Base-by-base conservation (phyloP, 805 yeast species). In the Saccharomycopsis amapae region DNA sequence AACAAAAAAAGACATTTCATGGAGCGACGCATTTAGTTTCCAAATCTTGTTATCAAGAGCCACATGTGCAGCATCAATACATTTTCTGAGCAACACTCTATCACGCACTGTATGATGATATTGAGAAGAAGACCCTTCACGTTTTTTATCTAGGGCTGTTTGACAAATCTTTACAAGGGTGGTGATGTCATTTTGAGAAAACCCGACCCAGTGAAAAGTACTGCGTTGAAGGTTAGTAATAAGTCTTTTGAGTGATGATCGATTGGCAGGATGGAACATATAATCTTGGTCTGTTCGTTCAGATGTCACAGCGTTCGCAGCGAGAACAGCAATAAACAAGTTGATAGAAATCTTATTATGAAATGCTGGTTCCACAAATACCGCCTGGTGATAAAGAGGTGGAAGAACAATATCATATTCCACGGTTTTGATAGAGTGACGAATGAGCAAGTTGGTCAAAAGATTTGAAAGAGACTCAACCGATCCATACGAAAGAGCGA, bases 121-220 rank as follows among this genome's bases (percentile, higher is more conserved):
- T 1, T 54, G 48, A 0, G 63, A 62, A 25, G 56, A 56, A 1
- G 53, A 49, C 13, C 32, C 44, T 23, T 59, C 59, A 12, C 57
- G 54, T 26, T 55, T 54, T 48, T 69, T 70, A 15, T 69, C 65
- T 30, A 77, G 49, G 5, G 78, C 70, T 19, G 62, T 59, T 13
- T 66, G 61, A 41, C 81, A 72, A 24, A 81, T 71, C 19, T 63
- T 61, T 2, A 75, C 57, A 59, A 81, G 64, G 19, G 71, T 65
- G 40, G 75, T 74, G 24, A 81, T 65, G 60, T 81, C 87, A 35
- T 66, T 68, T 22, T 69, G 67, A 10, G 80, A 68, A 56, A 81
- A 81, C 0, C 87, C 88, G 1, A 85, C 78, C 89, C 89, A 81
- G 55, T 78, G 78, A 57, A 81, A 80, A 0, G 88, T 78, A 1